Evolutionary conservation across 2,329 filamentous ascomycete species (phyloP), one percentile per base, ranked within the genome.

Genomic region (Hortaea sp.): DNA sequence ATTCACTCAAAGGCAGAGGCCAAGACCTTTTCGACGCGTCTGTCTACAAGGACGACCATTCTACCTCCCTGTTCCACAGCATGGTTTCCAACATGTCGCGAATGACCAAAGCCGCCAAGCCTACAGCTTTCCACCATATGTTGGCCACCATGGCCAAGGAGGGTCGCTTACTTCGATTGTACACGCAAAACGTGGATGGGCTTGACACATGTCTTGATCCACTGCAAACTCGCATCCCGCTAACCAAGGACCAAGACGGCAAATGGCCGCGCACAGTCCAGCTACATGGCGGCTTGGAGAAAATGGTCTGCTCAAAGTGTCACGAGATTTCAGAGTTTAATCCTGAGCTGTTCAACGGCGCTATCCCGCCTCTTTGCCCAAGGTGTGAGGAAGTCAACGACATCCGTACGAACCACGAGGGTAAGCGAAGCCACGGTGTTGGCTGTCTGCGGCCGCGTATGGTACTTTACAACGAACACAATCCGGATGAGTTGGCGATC

Each of bases 221-320:
- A 2, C 72, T 98, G 6, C 75, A 77, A 28, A 97, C 92, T 0
- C 76, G 77, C 43, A 81, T 95, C 1, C 92, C 92, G 1, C 73
- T 98, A 9, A 83, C 82, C 50, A 74, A 78, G 53, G 57, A 60
- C 13, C 53, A 54, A 7, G 94, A 92, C 63, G 88, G 82, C 0
- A 89, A 89, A 11, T 98, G 92, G 92, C 92, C 92, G 2, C 81
- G 81, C 54, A 94, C 92, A 0, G 80, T 98, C 50, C 92, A 97
- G 65, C 76, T 98, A 6, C 92, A 98, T 58, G 92, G 92, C 34
- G 89, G 90, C 12, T 75, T 98, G 32, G 82, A 88, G 58, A 92
- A 95, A 64, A 97, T 97, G 90, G 85, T 94, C 11, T 98, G 92
- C 67, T 88, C 88, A 39, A 97, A 97, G 65, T 98, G 92, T 65